A percentile compares a stretch with the other conserved stretches of the same genome.
Conservation (phyloP, 2,329 filamentous ascomycete genomes). For the Paecilomyces niveus region DNA sequence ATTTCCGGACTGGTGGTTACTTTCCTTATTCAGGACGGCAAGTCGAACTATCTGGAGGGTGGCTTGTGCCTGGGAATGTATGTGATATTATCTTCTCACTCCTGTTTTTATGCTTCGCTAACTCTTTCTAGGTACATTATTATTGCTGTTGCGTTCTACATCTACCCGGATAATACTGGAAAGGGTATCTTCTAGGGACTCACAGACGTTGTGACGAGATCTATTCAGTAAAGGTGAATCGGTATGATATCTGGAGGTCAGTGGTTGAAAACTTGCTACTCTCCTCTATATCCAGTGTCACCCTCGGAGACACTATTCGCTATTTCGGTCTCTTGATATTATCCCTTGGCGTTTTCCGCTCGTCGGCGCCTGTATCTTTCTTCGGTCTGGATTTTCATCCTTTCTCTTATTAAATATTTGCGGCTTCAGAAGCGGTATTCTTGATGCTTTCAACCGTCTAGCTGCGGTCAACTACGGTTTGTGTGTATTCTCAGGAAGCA, state of each 20-base stretch:
- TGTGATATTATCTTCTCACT: constrained; percentile 14
- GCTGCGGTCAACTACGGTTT: not conserved
- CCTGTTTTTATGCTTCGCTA: constrained; percentile 1
- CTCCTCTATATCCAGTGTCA: not conserved
- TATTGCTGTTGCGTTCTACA: constrained; percentile 42
- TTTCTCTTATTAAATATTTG: not conserved
- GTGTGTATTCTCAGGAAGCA: not conserved
- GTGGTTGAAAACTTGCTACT: not conserved
- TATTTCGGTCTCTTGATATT: not conserved
- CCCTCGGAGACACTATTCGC: not conserved
- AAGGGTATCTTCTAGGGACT: constrained; percentile 6
- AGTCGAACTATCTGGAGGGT: constrained; percentile 77
- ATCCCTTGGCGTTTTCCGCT: not conserved
- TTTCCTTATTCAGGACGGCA: constrained; percentile 70
- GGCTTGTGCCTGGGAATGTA: constrained; percentile 59
- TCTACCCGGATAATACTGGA: constrained; percentile 38
- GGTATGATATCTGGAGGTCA: not conserved
- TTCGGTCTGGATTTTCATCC: not conserved
- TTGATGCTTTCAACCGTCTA: not conserved
- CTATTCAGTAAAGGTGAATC: not conserved
- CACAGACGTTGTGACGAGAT: constrained; percentile 2
- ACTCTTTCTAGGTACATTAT: constrained; percentile 31
- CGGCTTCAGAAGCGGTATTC: not conserved
- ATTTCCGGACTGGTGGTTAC: constrained; percentile 67
- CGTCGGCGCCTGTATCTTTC: not conserved